Evolutionary conservation across 169 alveolate species (phyloP).

Genomic region (Cryptosporidium ryanae): DNA sequence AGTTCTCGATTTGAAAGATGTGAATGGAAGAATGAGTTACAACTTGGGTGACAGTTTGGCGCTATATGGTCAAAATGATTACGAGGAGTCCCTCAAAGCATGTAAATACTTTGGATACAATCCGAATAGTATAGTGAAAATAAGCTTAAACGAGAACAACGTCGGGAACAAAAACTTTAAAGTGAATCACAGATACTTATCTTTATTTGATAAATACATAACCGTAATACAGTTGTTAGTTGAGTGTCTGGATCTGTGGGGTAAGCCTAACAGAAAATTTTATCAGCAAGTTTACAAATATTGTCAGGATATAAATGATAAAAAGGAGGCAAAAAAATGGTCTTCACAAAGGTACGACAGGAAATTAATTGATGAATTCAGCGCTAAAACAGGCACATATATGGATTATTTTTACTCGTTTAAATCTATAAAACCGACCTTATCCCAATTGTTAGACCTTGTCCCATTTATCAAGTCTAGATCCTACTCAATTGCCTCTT

Average conservation of each 20-base stretch:
- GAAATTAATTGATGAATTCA: constrained; percentile 31
- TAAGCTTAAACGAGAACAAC: constrained; percentile 36
- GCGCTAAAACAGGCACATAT: constrained; percentile 64
- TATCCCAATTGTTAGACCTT: constrained; percentile 70
- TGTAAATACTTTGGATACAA: constrained; percentile 45
- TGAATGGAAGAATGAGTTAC: background rate
- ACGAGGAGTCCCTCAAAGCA: constrained; percentile 42
- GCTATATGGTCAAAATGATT: constrained; percentile 70
- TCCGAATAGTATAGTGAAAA: constrained; percentile 17
- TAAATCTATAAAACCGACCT: constrained; percentile 62
- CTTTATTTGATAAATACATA: constrained; percentile 54
- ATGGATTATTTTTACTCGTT: constrained; percentile 72
- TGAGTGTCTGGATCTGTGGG: constrained; percentile 76
- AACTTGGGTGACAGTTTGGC: constrained; percentile 75
- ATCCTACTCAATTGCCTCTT: constrained; percentile 77
- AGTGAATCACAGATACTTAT: constrained; percentile 43
- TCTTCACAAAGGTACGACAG: constrained; percentile 62
- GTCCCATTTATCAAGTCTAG: constrained; percentile 76
- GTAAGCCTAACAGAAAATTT: constrained; percentile 73
- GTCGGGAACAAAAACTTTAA: constrained; percentile 3
- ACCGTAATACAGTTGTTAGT: constrained; percentile 72
- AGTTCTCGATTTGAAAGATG: constrained; percentile 49
- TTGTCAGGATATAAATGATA: constrained; percentile 68
- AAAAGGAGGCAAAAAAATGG: constrained; percentile 54
- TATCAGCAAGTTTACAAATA: constrained; percentile 60